phyloP scores from a whole-genome alignment of 208 protist genomes.

The Crithidia sp. region DNA sequence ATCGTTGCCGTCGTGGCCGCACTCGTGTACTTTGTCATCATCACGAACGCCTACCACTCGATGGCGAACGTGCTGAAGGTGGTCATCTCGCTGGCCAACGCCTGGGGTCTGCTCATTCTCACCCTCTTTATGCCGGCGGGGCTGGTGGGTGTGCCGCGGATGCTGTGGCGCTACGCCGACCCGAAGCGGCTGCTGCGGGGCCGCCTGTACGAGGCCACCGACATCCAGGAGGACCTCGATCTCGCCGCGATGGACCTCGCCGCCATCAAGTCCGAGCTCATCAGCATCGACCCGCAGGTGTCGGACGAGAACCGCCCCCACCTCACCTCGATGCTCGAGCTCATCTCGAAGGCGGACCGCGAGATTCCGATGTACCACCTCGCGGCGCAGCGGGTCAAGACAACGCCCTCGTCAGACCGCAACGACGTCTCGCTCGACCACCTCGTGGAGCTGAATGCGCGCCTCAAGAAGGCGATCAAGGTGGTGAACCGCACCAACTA shows the following conservation, averaged over 20 bases:
- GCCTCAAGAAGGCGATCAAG: constrained; percentile 84
- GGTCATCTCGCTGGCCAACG: constrained; percentile 86
- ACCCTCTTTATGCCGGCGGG: constrained; percentile 89
- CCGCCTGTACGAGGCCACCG: constrained; percentile 67
- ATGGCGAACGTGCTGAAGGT: constrained; percentile 66
- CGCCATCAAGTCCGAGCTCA: constrained; percentile 80
- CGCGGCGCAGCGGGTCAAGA: constrained; percentile 60
- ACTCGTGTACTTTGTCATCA: constrained; percentile 80
- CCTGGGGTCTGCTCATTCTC: constrained; percentile 89
- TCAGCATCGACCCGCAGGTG: constrained; percentile 78
- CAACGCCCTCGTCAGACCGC: constrained; percentile 37
- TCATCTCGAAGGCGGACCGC: constrained; percentile 68
- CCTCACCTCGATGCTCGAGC: constrained; percentile 82
- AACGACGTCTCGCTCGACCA: constrained; percentile 82
- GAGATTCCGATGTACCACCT: constrained; percentile 86
- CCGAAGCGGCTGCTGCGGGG: constrained; percentile 57
- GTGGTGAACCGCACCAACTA: constrained; percentile 81
- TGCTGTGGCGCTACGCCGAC: constrained; percentile 84
- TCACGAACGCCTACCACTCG: constrained; percentile 76
- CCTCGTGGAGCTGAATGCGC: constrained; percentile 74
- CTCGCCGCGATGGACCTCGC: constrained; percentile 85
- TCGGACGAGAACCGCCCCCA: constrained; percentile 78
- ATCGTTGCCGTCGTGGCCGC: constrained; percentile 60
- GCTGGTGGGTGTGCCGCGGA: constrained; percentile 83
- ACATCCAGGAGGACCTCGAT: constrained; percentile 91